Percentiles rank a stretch among this genome's conserved stretches.
phyloP scores from a whole-genome alignment of 352 stramenopile species.

The Globisporangium cylindrosporum region DNA sequence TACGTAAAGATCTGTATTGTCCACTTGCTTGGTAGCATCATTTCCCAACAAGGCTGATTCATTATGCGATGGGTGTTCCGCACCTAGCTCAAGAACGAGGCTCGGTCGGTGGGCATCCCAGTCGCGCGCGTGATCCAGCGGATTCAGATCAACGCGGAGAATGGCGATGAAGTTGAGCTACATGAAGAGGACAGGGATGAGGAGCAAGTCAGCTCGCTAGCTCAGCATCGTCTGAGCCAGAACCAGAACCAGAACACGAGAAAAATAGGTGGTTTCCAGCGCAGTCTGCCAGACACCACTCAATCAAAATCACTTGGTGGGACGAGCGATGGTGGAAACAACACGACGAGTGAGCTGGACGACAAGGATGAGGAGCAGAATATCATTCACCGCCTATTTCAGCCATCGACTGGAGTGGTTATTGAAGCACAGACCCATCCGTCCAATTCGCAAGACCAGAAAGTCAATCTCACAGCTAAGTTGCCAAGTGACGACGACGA shows the following conservation, averaged over 20 bases:
- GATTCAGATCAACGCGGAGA: constrained; percentile 59
- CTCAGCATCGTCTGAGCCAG: background rate
- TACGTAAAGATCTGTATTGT: constrained; percentile 10
- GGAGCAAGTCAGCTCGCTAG: background rate
- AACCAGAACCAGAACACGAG: background rate
- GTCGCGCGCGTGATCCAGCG: constrained; percentile 32
- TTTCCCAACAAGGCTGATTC: background rate
- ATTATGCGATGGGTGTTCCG: background rate
- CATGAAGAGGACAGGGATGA: background rate
- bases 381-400: constrained; percentile 14
- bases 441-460: background rate
- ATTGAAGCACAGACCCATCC: background rate
- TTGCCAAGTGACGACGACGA: background rate
- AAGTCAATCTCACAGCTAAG: background rate
- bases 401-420: background rate
- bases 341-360: background rate
- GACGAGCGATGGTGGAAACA: background rate
- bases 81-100: constrained; percentile 34
- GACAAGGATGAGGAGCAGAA: constrained; percentile 9
- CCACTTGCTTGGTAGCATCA: background rate
- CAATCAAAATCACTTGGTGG: background rate
- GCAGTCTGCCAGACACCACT: background rate
- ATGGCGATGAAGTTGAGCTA: constrained; percentile 23
- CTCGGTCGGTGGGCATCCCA: constrained; percentile 40
- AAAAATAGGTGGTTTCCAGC: background rate